These are phyloP conservation scores for Phialemoniopsis sp. DNA, from an alignment of 2,329 filamentous ascomycete species.

Conservation along the genomic window DNA sequence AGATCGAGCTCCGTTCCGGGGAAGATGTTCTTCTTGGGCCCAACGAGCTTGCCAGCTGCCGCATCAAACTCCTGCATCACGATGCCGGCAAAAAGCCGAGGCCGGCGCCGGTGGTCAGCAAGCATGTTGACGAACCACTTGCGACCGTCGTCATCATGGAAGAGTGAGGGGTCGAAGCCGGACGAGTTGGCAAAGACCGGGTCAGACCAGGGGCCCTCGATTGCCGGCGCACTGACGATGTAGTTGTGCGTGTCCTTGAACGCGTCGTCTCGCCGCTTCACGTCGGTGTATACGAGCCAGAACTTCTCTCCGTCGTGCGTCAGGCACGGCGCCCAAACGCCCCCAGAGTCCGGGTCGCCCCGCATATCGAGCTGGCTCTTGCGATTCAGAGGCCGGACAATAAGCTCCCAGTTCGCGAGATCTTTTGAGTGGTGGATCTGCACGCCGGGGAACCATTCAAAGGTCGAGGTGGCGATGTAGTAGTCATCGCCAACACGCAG, in stretches of 20 bases:
- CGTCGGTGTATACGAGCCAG: conserved; percentile 62
- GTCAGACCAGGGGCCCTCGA: conserved; percentile 60
- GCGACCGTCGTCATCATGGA: conserved; percentile 51
- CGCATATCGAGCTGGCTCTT: conserved; percentile 43
- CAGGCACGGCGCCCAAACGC: conserved; percentile 62
- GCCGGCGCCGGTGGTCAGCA: conserved; percentile 47
- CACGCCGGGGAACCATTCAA: conserved; percentile 52
- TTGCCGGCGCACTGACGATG: conserved; percentile 48
- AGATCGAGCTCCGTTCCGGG: conserved; percentile 48
- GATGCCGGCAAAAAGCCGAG: conserved; percentile 50
- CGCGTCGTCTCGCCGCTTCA: conserved; percentile 62
- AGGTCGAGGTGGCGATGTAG: conserved; percentile 52
- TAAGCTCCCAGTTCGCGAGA: conserved; percentile 47
- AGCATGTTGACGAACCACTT: conserved; percentile 58
- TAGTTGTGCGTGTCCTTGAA: conserved; percentile 64
- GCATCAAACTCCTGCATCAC: conserved; percentile 54
- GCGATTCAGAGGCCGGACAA: conserved; percentile 41
- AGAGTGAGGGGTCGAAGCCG: conserved; percentile 58
- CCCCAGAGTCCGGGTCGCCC: conserved; percentile 47
- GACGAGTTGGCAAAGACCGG: conserved; percentile 56
- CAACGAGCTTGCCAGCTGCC: conserved; percentile 42
- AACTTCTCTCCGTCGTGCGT: conserved; percentile 56
- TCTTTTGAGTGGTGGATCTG: conserved; percentile 51
- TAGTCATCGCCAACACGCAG: conserved; percentile 47
- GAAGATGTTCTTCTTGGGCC: conserved; percentile 51